Evolutionary conservation across 805 yeast genomes (phyloP).

Genomic region (Candida vartiovaarae): DNA sequence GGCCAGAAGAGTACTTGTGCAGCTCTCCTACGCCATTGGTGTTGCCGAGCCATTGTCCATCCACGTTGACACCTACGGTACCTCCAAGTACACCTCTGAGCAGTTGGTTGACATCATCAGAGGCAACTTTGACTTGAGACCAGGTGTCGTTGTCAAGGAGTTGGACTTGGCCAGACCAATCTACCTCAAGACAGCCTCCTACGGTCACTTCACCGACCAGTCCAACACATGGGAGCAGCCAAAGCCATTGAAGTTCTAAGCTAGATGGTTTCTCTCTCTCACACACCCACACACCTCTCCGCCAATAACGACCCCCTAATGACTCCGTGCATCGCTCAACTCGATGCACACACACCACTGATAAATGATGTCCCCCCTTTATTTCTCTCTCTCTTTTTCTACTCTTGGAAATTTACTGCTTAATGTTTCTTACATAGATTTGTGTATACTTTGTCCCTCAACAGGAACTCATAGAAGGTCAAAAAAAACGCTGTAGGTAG

Average conservation of each 20-base stretch:
- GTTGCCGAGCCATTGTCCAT: constrained; percentile 99
- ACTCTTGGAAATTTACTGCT: not conserved
- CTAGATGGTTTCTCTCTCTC: not conserved
- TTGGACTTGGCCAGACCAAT: constrained; percentile 98
- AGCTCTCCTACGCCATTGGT: constrained; percentile 99
- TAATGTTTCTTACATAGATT: not conserved
- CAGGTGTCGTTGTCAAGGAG: constrained; percentile 97
- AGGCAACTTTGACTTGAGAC: constrained; percentile 97
- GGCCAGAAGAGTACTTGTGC: constrained; percentile 96
- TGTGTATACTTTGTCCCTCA: constrained; percentile 14
- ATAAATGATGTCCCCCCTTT: not conserved
- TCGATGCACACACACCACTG: constrained; percentile 7
- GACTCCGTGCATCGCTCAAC: constrained; percentile 15
- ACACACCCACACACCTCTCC: not conserved
- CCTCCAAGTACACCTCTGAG: constrained; percentile 81
- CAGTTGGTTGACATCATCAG: constrained; percentile 88
- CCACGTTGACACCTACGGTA: constrained; percentile 97
- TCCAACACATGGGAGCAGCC: constrained; percentile 98
- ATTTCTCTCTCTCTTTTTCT: not conserved
- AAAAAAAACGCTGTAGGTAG: constrained; percentile 1
- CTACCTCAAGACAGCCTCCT: constrained; percentile 97
- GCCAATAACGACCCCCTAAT: constrained; percentile 4
- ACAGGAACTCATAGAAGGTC: constrained; percentile 18
- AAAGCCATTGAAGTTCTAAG: constrained; percentile 59
- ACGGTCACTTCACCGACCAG: constrained; percentile 99